Percentiles rank a stretch among this genome's conserved stretches.
These are phyloP conservation scores for Ascoidea asiatica DNA, from an alignment of 805 yeast species.

Conservation along the genomic window DNA sequence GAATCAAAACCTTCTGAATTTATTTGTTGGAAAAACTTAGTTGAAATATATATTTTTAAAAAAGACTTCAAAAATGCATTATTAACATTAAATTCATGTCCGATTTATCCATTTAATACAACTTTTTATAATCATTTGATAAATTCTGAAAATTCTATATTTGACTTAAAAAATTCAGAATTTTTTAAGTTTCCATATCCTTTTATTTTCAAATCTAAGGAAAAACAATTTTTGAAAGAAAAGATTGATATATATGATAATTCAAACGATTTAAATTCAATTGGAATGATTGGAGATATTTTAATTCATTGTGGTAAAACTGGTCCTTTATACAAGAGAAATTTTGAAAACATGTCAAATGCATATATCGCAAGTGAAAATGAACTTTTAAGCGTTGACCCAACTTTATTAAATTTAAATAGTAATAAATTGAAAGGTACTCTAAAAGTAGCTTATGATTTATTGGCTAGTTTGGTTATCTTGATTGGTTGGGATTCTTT, in stretches of 20 bases:
- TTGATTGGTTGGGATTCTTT: slow-evolving; percentile 75
- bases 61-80: slow-evolving; percentile 49
- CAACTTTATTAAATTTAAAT: slow-evolving; percentile 34
- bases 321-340: slow-evolving; percentile 10
- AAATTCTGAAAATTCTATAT: slow-evolving; percentile 7
- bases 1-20: slow-evolving; percentile 66
- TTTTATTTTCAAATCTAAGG: neutral
- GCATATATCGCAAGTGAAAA: slow-evolving; percentile 9
- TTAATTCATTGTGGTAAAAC: slow-evolving; percentile 7
- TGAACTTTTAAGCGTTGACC: slow-evolving; percentile 31
- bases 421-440: slow-evolving; percentile 39
- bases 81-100: slow-evolving; percentile 58
- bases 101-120: slow-evolving; percentile 32
- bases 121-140: slow-evolving; percentile 25
- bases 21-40: slow-evolving; percentile 54
- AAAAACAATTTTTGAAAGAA: slow-evolving; percentile 4
- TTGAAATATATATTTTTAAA: slow-evolving; percentile 42
- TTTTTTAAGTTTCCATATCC: slow-evolving; percentile 10
- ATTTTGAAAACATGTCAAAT: slow-evolving; percentile 7
- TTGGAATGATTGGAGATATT: slow-evolving; percentile 3
- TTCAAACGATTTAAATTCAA: slow-evolving; percentile 1
- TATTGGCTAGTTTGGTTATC: slow-evolving; percentile 55
- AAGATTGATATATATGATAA: slow-evolving; percentile 10
- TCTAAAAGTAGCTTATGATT: slow-evolving; percentile 47
- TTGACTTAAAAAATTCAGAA: slow-evolving; percentile 1